Evolutionary conservation across 2,329 filamentous ascomycete genomes (phyloP), one percentile per base, ranked within the genome.

Genomic region (Rutstroemia sp.): DNA sequence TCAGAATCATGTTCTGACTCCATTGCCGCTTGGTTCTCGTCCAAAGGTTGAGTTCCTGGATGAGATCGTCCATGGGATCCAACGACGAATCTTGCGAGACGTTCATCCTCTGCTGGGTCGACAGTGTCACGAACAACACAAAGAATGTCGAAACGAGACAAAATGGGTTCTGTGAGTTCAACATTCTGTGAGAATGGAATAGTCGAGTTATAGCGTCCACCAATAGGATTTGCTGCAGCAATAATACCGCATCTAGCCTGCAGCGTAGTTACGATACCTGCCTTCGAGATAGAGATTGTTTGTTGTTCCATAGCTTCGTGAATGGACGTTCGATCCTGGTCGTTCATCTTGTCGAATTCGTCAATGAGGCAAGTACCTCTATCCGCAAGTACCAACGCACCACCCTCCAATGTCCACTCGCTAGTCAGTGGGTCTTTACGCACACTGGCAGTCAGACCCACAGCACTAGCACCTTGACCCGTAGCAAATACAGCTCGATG

Each of bases 271-370:
- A 99, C 94, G 59, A 99, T 99, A 73, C 94, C 94, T 0, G 94
- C 94, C 71, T 99, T 99, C 62, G 91, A 96, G 69, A 99, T 99
- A 59, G 92, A 97, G 64, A 99, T 99, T 1, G 94, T 99, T 74
- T 99, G 94, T 73, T 99, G 94, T 73, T 99, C 94, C 94, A 99
- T 99, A 59, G 94, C 94, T 78, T 99, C 94, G 80, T 99, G 94
- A 65, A 99, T 99, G 7, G 91, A 96, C 1, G 94, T 97, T 62
- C 94, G 85, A 72, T 99, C 94, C 70, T 97, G 91, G 71, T 99
- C 94, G 71, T 97, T 97, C 94, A 99, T 99, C 79, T 99, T 99
- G 81, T 99, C 94, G 67, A 99, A 99, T 73, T 99, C 94, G 67
- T 99, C 94, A 61, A 99, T 99, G 30, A 99, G 79, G 68, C 94